These are phyloP conservation scores for Magnolia kwangsiensis DNA, from an alignment of 164 flowering plant species.

Conservation along the genomic window DNA sequence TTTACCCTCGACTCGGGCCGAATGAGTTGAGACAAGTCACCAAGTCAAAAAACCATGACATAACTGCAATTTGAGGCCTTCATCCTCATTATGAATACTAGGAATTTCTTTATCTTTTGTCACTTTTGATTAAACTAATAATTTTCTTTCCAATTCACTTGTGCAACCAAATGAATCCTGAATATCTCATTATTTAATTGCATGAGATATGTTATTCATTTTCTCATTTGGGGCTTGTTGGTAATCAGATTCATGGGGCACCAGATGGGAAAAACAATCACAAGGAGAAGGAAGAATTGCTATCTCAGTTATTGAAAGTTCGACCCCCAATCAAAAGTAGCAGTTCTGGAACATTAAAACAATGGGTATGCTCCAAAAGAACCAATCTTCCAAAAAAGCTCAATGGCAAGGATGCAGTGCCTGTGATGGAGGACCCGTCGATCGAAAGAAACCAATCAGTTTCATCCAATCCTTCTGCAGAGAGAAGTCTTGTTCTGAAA, in stretches of 20 bases:
- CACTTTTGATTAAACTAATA: too few relatives aligned
- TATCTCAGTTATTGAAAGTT: constrained; percentile 16
- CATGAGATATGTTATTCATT: constrained; percentile 4
- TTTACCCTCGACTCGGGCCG: too few relatives aligned
- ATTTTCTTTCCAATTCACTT: too few relatives aligned
- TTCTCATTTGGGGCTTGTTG: constrained; percentile 12
- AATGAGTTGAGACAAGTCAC: too few relatives aligned
- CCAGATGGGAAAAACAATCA: constrained; percentile 19
- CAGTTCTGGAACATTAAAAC: constrained; percentile 38
- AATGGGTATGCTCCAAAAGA: constrained; percentile 59
- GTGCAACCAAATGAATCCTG: too few relatives aligned
- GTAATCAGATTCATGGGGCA: constrained; percentile 32
- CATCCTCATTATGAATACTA: too few relatives aligned
- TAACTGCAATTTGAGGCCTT: too few relatives aligned
- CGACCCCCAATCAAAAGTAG: constrained; percentile 24
- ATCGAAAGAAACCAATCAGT: constrained; percentile 25
- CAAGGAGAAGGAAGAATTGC: constrained; percentile 25
- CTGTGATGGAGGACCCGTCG: constrained; percentile 17
- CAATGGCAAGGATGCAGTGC: constrained; percentile 20
- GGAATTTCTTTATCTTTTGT: too few relatives aligned
- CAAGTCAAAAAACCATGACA: too few relatives aligned
- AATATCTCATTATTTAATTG: not conserved
- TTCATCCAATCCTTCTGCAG: constrained; percentile 21
- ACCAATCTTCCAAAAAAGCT: constrained; percentile 39
- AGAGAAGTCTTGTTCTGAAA: constrained; percentile 13